A percentile compares a stretch with the other conserved stretches of the same genome.
These are phyloP conservation scores for Quercus lobata DNA, from an alignment of 331 rosid genomes.

Conservation along the genomic window DNA sequence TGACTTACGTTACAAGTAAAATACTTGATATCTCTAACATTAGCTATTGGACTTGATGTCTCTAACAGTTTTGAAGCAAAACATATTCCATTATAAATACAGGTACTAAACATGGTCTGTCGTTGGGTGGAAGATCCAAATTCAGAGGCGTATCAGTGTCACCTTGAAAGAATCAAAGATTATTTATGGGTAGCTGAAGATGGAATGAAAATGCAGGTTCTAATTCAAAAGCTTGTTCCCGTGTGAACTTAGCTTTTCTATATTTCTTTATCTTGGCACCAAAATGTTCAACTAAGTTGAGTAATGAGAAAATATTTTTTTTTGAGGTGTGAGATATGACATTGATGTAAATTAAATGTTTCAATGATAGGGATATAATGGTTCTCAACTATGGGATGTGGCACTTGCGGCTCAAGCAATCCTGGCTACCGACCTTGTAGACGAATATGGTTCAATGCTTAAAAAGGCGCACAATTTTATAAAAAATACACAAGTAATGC, in stretches of 20 bases:
- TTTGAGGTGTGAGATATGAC: background rate
- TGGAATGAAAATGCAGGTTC: constrained; percentile 93
- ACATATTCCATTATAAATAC: background rate
- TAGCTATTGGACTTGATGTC: too few species aligned
- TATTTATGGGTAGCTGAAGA: constrained; percentile 90
- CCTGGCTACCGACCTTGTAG: constrained; percentile 43
- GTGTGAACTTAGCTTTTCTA: background rate
- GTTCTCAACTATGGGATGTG: constrained; percentile 76
- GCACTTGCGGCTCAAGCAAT: constrained; percentile 68
- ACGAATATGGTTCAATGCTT: constrained; percentile 50
- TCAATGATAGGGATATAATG: constrained; percentile 62
- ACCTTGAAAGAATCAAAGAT: constrained; percentile 71
- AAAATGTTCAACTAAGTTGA: background rate
- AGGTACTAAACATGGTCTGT: constrained; percentile 80
- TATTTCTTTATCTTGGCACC: background rate
- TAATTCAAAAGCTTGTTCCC: background rate
- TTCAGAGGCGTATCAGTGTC: constrained; percentile 55
- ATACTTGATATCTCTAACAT: too few species aligned
- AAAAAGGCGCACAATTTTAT: constrained; percentile 55
- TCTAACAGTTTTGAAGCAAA: too few species aligned
- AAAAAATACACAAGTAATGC: constrained; percentile 50
- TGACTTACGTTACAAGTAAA: too few species aligned
- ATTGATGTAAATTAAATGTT: background rate
- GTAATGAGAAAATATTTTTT: background rate
- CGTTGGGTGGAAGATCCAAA: constrained; percentile 73